Evolutionary conservation across 1,284 basidiomycete species (phyloP), one percentile per base, ranked within the genome.

Genomic region (Ceratobasidium sp.): DNA sequence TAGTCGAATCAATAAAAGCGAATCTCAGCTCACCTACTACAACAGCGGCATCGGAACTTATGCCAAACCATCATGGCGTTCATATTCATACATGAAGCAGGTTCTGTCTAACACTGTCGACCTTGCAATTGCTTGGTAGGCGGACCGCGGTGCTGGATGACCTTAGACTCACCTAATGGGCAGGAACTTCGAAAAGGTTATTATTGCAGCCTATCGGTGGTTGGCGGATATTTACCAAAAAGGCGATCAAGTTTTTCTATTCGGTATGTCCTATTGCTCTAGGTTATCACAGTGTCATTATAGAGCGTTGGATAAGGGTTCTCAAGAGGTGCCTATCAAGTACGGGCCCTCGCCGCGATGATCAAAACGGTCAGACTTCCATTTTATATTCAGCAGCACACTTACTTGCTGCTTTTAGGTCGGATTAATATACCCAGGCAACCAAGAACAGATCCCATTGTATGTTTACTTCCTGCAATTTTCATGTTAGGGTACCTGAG

Each of bases 241-340:
- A n/a, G 72, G 72, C 5, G 73, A 74, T 55, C 30, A n/a, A 39
- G 14, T 39, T 6, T 39, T 39, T 14, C 36, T 39, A 14, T 39
- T 39, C 14, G 36, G 36, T 39, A 14, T 39, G 36, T 39, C 8
- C 6, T 14, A 39, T n/a, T n/a, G n/a, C n/a, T n/a, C n/a, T n/a
- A n/a, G n/a, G n/a, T n/a, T n/a, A n/a, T n/a, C n/a, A 39, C 36
- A 39, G 14, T 39, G 36, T 39, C 14, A 39, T 39, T 14, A 14
- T 14, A 14, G 36, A 39, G 36, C 36, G 8, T 39, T 6, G 36
- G 8, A 6, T 39, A 39, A 84, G 84, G 84, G 10, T 85, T 84
- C 73, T 84, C 83, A 59, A 78, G 84, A 34, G 84, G 83, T n/a
- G 83, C 84, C 30, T 85, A 83, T 74, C 83, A 84, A 78, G 83